Percentiles rank a stretch among this genome's conserved stretches.
Evolutionary conservation across 805 yeast genomes (phyloP).

Genomic region (Cephaloascus fragrans): DNA sequence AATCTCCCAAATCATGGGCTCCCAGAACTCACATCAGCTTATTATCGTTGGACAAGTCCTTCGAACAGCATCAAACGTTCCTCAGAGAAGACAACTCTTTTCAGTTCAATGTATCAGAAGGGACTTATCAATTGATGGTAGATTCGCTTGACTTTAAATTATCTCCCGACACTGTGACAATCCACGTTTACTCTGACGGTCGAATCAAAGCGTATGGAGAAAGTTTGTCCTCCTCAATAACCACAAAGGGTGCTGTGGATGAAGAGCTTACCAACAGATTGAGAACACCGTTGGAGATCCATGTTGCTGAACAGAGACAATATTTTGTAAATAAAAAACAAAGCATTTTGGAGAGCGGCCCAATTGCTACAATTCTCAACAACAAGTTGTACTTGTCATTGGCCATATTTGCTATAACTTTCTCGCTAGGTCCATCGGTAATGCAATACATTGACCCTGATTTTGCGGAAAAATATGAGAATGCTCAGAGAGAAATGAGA

Average conservation of each 20-base stretch:
- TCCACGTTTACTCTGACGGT: neutral
- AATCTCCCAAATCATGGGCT: neutral
- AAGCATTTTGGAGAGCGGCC: slow-evolving; percentile 23
- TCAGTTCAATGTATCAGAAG: neutral
- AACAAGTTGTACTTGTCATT: slow-evolving; percentile 26
- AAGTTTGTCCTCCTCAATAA: neutral
- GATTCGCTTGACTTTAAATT: neutral
- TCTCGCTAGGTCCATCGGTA: neutral
- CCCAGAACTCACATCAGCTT: neutral
- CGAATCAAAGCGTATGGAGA: neutral
- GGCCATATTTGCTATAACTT: slow-evolving; percentile 12
- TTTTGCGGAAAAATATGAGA: neutral
- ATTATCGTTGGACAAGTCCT: neutral
- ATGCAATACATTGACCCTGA: neutral
- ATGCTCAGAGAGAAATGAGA: neutral
- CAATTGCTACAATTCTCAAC: slow-evolving; percentile 21
- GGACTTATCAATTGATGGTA: neutral
- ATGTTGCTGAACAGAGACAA: neutral
- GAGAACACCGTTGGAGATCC: neutral
- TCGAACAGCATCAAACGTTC: neutral
- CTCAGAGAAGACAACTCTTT: neutral
- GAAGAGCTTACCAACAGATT: neutral
- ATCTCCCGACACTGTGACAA: neutral
- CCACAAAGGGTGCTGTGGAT: no score
- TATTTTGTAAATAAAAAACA: slow-evolving; percentile 15